A percentile compares a stretch with the other conserved stretches of the same genome.
These are phyloP conservation scores for Geosmithia flava DNA, from an alignment of 2,329 filamentous ascomycete genomes.

Conservation along the genomic window DNA sequence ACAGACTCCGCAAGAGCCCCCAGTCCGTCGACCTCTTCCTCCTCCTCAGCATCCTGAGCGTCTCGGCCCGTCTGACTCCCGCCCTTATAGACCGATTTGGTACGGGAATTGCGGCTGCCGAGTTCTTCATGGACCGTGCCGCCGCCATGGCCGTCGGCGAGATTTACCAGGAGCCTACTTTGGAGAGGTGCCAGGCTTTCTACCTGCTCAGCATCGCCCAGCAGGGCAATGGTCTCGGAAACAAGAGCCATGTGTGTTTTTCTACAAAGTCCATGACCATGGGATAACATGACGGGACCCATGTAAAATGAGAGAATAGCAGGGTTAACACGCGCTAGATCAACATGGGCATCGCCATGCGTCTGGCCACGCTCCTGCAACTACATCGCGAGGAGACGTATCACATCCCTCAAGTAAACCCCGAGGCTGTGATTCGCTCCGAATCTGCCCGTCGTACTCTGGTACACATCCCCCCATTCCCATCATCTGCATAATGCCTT, in stretches of 20 bases:
- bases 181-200: constrained; percentile 46
- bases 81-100: constrained; percentile 34
- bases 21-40: constrained; percentile 41
- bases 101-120: constrained; percentile 35
- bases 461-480: constrained; percentile 16
- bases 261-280: background rate
- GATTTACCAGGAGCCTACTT: constrained; percentile 36
- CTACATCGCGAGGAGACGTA: constrained; percentile 45
- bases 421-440: constrained; percentile 31
- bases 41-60: constrained; percentile 40
- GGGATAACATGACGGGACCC: constrained; percentile 3
- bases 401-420: constrained; percentile 24
- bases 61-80: constrained; percentile 42
- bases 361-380: constrained; percentile 42
- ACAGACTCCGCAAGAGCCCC: constrained; percentile 31
- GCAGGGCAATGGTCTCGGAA: constrained; percentile 40
- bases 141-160: constrained; percentile 33
- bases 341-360: constrained; percentile 42
- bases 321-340: too few species aligned
- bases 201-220: constrained; percentile 47
- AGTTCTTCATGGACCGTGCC: constrained; percentile 40
- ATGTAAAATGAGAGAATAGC: too few species aligned
- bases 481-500: background rate
- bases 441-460: constrained; percentile 45
- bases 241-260: constrained; percentile 37